Evolutionary conservation across 2,329 filamentous ascomycete genomes (phyloP).

Genomic region (Diaporthe citri): DNA sequence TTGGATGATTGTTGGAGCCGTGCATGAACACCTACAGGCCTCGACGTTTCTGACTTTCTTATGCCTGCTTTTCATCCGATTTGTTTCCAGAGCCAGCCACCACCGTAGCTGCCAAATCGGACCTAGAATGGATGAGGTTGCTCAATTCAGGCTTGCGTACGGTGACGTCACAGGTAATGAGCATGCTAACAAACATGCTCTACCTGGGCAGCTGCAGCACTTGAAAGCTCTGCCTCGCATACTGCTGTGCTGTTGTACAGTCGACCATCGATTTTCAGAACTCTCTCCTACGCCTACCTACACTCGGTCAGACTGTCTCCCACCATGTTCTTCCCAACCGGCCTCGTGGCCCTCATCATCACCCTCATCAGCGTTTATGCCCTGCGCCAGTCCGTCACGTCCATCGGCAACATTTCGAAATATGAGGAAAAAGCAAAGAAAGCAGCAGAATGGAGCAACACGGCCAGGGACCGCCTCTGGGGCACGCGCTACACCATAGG

Average conservation of each 20-base stretch:
- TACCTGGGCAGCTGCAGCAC: background rate
- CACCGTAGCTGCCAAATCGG: background rate
- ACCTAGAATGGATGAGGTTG: background rate
- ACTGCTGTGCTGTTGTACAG: background rate
- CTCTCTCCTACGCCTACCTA: background rate
- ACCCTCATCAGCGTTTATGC: conserved; percentile 44
- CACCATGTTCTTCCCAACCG: conserved; percentile 38
- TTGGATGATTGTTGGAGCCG: background rate
- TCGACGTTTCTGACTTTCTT: background rate
- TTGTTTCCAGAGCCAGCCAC: background rate
- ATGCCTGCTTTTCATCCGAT: background rate
- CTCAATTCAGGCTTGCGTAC: background rate
- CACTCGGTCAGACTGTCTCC: background rate
- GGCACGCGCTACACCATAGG: conserved; percentile 48
- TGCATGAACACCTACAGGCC: background rate
- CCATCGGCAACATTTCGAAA: conserved; percentile 46
- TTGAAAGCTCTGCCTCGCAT: background rate
- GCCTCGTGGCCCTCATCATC: conserved; percentile 40
- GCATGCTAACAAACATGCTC: background rate
- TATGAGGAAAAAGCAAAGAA: conserved; percentile 48
- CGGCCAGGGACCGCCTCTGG: conserved; percentile 46
- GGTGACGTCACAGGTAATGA: conserved; percentile 1
- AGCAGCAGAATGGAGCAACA: conserved; percentile 48
- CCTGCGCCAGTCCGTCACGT: conserved; percentile 43
- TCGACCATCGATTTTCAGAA: background rate